Evolutionary conservation across 306 rosid genomes (phyloP), one percentile per base, ranked within the genome.

Genomic region (Arachis hypogaea): DNA sequence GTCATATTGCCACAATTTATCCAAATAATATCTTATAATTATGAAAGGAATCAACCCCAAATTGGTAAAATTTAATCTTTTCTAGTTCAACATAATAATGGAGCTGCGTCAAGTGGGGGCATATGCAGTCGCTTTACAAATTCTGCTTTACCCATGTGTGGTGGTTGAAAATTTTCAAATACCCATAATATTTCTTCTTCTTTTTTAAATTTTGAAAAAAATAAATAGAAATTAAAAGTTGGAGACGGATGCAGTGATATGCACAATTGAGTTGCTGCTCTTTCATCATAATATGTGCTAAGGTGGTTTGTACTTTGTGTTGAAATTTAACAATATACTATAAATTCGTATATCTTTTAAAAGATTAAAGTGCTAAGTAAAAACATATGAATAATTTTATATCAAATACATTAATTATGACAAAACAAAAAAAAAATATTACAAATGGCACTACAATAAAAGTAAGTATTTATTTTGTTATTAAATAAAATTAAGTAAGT

Each of bases 101-200:
- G 73, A 77, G 55, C 29, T 69, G 49, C 33, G n/a, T 66, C 58
- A 49, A 54, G 78, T 71, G 76, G 80, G 81, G 79, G 69, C 80
- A 77, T 69, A 50, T 54, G 69, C 65, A 18, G 57, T 75, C 62
- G 55, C 57, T 77, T 73, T 77, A 76, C 65, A 64, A 60, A 80
- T 61, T 43, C 49, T 59, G 49, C 69, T 81, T 41, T 78, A 73
- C 55, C 65, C 82, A 75, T 72, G 82, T 65, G 75, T 49, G 73
- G 80, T 80, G 72, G 71, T 86, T 85, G 71, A 70, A 51, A 12
- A 9, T 64, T 50, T 78, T 45, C 44, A 45, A 36, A 45, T 30
- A 42, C 7, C 49, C 43, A 59, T 49, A 22, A 68, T 56, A 3
- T 11, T 2, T 11, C 59, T 66, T 57, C 12, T 47, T 46, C 40